Percentiles rank a stretch among this genome's conserved stretches.
Evolutionary conservation across 192 early-diverging fungal species (phyloP).

Genomic region (Entomortierella beljakovae): DNA sequence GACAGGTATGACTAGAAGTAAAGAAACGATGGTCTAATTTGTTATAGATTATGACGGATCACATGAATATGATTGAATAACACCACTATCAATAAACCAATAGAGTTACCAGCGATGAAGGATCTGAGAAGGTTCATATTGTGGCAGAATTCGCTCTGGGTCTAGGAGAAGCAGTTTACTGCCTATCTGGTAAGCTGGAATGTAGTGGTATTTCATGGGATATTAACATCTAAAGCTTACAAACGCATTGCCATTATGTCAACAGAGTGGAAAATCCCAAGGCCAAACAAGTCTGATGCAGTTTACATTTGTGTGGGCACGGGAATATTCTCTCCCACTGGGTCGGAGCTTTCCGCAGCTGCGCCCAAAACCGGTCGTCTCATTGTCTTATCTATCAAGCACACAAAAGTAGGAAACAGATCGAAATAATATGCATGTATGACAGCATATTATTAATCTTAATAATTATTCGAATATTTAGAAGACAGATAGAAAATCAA

Average conservation of each 20-base stretch:
- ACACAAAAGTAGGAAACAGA: slow-evolving; percentile 23
- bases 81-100: no score
- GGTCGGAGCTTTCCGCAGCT: slow-evolving; percentile 29
- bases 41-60: no score
- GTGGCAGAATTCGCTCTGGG: slow-evolving; percentile 18
- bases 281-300: slow-evolving; percentile 29
- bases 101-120: slow-evolving; percentile 22
- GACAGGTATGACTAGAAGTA: slow-evolving; percentile 8
- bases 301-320: slow-evolving; percentile 44
- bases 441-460: neutral
- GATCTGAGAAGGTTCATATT: slow-evolving; percentile 19
- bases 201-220: neutral
- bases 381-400: slow-evolving; percentile 35
- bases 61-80: no score
- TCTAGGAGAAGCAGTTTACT: slow-evolving; percentile 37
- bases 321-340: slow-evolving; percentile 42
- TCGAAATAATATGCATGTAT: neutral
- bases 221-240: neutral
- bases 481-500: slow-evolving; percentile 21
- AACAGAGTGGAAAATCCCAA: slow-evolving; percentile 47
- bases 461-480: neutral
- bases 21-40: neutral
- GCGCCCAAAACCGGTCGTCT: slow-evolving; percentile 38
- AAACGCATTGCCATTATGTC: neutral
- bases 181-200: neutral